Conservation (phyloP, 805 yeast species). For the Lachancea lanzarotensis region DNA sequence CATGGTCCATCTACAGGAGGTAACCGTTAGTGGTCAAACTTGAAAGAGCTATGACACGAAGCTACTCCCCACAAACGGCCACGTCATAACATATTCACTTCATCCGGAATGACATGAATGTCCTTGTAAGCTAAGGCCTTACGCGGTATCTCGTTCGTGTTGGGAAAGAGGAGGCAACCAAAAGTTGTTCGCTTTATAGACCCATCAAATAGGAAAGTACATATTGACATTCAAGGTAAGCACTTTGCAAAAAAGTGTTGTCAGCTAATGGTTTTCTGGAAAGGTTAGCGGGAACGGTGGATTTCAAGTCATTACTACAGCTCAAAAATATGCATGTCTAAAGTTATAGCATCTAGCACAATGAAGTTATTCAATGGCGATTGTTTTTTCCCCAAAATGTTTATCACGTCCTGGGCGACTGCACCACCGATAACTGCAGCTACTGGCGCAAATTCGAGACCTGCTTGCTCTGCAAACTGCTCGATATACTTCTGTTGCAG, state of each 20-base stretch:
- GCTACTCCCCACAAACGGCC: not conserved
- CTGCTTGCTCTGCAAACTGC: slow-evolving; percentile 41
- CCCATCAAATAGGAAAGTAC: slow-evolving; percentile 8
- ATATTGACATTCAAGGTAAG: slow-evolving; percentile 4
- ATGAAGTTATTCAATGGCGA: slow-evolving; percentile 77
- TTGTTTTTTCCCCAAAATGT: slow-evolving; percentile 67
- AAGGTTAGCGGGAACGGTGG: not conserved
- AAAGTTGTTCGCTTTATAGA: slow-evolving; percentile 2
- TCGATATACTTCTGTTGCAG: slow-evolving; percentile 36
- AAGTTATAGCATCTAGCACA: slow-evolving; percentile 63
- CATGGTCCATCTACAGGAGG: slow-evolving; percentile 88
- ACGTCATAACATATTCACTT: not conserved
- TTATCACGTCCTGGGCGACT: slow-evolving; percentile 84
- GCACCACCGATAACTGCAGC: slow-evolving; percentile 88
- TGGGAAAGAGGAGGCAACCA: not conserved
- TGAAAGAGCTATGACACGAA: slow-evolving; percentile 9
- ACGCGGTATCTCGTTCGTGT: not conserved
- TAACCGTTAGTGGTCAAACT: slow-evolving; percentile 58
- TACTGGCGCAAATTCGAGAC: slow-evolving; percentile 70
- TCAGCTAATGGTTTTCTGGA: not conserved
- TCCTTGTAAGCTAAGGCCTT: slow-evolving; percentile 4
- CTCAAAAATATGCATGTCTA: slow-evolving; percentile 72
- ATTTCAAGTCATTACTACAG: slow-evolving; percentile 10
- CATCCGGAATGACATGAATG: not conserved
- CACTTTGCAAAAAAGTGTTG: not conserved